Evolutionary conservation across 352 stramenopile species (phyloP).

Genomic region (Labyrinthula sp.): DNA sequence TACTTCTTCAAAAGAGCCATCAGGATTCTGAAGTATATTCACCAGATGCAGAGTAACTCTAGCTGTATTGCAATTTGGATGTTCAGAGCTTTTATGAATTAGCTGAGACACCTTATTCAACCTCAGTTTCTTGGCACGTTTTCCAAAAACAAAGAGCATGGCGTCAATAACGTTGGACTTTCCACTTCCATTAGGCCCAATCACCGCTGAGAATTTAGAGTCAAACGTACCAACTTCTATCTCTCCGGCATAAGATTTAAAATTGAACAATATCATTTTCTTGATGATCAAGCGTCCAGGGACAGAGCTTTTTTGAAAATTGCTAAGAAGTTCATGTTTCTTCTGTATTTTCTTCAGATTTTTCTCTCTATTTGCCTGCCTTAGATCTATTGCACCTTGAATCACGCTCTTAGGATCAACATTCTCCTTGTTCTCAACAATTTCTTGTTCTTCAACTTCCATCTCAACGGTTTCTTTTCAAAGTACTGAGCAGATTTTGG

Average conservation of each 20-base stretch:
- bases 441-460: no score
- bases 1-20: conserved; percentile 52
- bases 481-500: no score
- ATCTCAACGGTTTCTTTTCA: no score
- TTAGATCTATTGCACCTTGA: no score
- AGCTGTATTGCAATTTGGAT: conserved; percentile 67
- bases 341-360: no score
- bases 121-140: conserved; percentile 53
- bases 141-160: conserved; percentile 98
- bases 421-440: no score
- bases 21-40: conserved; percentile 62
- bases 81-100: conserved; percentile 79
- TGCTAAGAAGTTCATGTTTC: no score
- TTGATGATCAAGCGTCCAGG: conserved; percentile 34
- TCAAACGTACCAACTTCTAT: conserved; percentile 91
- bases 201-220: conserved; percentile 92
- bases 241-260: conserved; percentile 93
- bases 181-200: conserved; percentile 93
- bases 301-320: no score
- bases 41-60: conserved; percentile 90
- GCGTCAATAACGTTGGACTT: conserved; percentile 99
- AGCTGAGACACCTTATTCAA: conserved; percentile 86
- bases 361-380: no score
- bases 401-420: no score
- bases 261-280: conserved; percentile 72